phyloP scores from a whole-genome alignment of 1,139 yeast species.

The Sugiyamaella novakii region DNA sequence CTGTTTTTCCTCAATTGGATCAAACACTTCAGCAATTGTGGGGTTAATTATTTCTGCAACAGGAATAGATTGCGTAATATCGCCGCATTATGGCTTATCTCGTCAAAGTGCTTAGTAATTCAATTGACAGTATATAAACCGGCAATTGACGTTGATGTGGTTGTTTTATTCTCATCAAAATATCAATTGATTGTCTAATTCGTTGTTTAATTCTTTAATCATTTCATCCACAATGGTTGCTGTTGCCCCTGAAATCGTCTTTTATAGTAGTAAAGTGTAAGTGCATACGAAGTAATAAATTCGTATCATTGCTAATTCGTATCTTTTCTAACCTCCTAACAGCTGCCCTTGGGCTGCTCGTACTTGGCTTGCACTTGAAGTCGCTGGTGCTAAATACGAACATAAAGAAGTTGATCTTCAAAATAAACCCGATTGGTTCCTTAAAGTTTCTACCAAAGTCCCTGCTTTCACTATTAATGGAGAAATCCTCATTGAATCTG shows the following conservation, averaged over 20 bases:
- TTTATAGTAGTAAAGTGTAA: constrained; percentile 3
- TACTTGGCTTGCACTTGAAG: constrained; percentile 35
- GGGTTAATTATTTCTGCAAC: neutral
- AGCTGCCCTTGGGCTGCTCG: constrained; percentile 38
- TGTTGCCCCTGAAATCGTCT: constrained; percentile 4
- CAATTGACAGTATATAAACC: neutral
- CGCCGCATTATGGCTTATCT: neutral
- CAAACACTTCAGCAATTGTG: neutral
- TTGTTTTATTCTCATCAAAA: no score
- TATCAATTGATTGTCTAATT: neutral
- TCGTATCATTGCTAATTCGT: no score
- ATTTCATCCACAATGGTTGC: constrained; percentile 11
- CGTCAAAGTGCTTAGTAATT: constrained; percentile 2
- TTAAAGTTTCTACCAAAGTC: constrained; percentile 35
- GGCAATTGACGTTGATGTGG: no score
- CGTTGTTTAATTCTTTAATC: no score
- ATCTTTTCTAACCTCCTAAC: constrained; percentile 3
- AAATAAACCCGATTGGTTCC: constrained; percentile 37
- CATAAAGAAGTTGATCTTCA: constrained; percentile 32
- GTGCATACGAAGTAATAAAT: no score
- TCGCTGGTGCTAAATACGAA: constrained; percentile 34
- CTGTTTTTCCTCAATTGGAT: no score
- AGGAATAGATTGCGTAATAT: constrained; percentile 1
- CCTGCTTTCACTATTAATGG: constrained; percentile 34
- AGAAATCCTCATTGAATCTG: constrained; percentile 32